Conservation (phyloP, 2,329 filamentous ascomycete species). For the Clonostachys chloroleuca region DNA sequence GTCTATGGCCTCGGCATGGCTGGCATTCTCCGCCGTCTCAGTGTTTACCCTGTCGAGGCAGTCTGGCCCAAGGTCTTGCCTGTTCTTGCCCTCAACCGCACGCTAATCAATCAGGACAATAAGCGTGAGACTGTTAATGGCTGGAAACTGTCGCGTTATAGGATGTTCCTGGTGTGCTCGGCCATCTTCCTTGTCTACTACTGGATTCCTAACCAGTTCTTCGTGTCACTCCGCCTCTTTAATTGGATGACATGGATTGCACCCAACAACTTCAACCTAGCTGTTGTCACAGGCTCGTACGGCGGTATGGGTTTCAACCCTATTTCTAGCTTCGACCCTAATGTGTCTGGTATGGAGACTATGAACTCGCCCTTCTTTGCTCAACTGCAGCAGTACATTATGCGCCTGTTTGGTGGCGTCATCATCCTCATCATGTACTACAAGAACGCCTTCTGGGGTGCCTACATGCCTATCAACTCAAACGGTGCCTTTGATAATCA, state of each 20-base stretch:
- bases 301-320: constrained; percentile 42
- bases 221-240: constrained; percentile 34
- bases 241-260: constrained; percentile 49
- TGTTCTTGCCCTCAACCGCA: constrained; percentile 24
- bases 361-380: constrained; percentile 32
- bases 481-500: constrained; percentile 38
- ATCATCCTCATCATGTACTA: constrained; percentile 38
- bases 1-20: constrained; percentile 24
- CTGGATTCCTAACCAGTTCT: constrained; percentile 42
- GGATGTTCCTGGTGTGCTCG: constrained; percentile 32
- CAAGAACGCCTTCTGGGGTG: constrained; percentile 34
- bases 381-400: constrained; percentile 25
- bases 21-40: constrained; percentile 23
- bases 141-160: constrained; percentile 36
- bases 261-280: constrained; percentile 34
- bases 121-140: constrained; percentile 30
- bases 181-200: constrained; percentile 37
- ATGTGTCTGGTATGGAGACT: constrained; percentile 20
- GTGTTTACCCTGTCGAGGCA: constrained; percentile 24
- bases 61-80: constrained; percentile 25
- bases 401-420: constrained; percentile 24
- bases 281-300: constrained; percentile 34
- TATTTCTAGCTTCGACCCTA: constrained; percentile 46
- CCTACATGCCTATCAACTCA: constrained; percentile 43
- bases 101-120: constrained; percentile 23